phyloP scores from a whole-genome alignment of 2,329 filamentous ascomycete genomes.

The Stachybotrys elegans region DNA sequence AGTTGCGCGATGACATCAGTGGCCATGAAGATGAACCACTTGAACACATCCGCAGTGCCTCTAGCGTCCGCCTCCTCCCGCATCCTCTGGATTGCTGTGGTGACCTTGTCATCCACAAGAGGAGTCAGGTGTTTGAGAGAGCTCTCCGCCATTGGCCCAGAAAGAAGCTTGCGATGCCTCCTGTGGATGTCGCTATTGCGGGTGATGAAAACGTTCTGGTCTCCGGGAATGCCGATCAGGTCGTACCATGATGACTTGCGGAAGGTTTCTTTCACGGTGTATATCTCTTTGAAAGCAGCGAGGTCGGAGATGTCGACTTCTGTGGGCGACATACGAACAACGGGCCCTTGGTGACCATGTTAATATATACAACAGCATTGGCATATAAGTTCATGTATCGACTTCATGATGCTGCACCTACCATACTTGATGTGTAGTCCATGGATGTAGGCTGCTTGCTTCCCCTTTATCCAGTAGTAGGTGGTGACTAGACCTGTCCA shows the following conservation, averaged over 20 bases:
- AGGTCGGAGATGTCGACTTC: conserved; percentile 3
- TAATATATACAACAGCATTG: neutral
- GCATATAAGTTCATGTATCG: neutral
- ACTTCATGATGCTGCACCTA: neutral
- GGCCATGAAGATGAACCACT: conserved; percentile 48
- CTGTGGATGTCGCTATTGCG: neutral
- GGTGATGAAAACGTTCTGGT: neutral
- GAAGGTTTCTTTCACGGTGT: conserved; percentile 3
- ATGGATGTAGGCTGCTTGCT: conserved; percentile 3
- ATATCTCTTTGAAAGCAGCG: conserved; percentile 5
- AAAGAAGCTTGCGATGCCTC: neutral
- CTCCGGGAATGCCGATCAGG: neutral
- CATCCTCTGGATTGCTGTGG: conserved; percentile 3
- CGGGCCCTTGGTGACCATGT: conserved; percentile 1
- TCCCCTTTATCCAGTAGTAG: neutral
- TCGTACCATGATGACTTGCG: conserved; percentile 4
- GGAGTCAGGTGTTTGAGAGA: conserved; percentile 1
- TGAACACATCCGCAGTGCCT: conserved; percentile 36
- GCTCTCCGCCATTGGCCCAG: conserved; percentile 1
- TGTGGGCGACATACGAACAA: conserved; percentile 4
- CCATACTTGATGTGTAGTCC: conserved; percentile 2
- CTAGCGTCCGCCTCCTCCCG: conserved; percentile 26
- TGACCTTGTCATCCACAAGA: neutral
- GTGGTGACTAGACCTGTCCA: neutral
- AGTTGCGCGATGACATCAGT: conserved; percentile 47